A percentile compares a stretch with the other conserved stretches of the same genome.
Conservation (phyloP, 352 stramenopile species). For the Aphanomyces invadans region DNA sequence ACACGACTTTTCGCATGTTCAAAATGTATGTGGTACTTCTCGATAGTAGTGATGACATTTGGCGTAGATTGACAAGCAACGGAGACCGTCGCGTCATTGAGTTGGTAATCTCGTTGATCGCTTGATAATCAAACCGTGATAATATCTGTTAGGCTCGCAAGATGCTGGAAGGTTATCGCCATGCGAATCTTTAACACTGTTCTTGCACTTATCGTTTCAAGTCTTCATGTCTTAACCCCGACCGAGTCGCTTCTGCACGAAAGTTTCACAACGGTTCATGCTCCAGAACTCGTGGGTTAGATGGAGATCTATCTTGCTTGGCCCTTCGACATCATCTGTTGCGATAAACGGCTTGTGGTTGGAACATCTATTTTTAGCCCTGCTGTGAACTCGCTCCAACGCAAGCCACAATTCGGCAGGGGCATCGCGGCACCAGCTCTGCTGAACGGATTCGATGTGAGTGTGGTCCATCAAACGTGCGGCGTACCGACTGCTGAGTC, state of each 20-base stretch:
- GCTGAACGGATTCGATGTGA: too few relatives aligned
- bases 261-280: background rate
- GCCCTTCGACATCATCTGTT: background rate
- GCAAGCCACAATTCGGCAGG: background rate
- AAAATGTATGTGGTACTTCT: background rate
- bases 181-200: background rate
- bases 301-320: background rate
- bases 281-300: background rate
- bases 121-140: too few relatives aligned
- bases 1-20: slow-evolving; percentile 12
- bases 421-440: too few relatives aligned
- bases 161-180: slow-evolving; percentile 9
- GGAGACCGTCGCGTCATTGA: background rate
- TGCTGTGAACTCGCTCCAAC: background rate
- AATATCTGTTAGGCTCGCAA: slow-evolving; percentile 9
- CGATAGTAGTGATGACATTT: background rate
- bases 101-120: background rate
- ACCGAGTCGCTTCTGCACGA: background rate
- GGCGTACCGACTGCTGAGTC: too few relatives aligned
- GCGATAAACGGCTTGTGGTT: background rate
- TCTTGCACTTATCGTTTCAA: background rate
- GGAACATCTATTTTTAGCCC: background rate
- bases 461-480: too few relatives aligned
- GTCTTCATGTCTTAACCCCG: background rate
- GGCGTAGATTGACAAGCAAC: background rate